phyloP scores from a whole-genome alignment of 2,329 filamentous ascomycete species.

The Lasiodiplodia sp. region DNA sequence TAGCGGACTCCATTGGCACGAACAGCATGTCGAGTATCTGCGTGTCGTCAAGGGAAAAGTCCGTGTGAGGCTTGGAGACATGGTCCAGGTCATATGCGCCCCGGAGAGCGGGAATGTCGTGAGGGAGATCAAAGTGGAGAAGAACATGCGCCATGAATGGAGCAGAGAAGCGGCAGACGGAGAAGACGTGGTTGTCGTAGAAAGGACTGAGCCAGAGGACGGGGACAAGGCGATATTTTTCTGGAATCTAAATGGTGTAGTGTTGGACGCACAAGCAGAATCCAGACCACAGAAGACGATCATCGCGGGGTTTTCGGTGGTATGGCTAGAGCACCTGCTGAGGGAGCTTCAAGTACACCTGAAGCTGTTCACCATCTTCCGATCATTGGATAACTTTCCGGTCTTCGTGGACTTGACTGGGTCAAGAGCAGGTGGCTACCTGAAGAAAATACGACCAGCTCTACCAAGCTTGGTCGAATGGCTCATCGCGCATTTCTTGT shows the following conservation, averaged over 20 bases:
- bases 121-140: constrained; percentile 46
- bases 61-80: constrained; percentile 34
- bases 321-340: constrained; percentile 2
- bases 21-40: constrained; percentile 56
- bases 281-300: not conserved
- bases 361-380: constrained; percentile 40
- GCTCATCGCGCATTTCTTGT: not conserved
- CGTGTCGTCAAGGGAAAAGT: constrained; percentile 52
- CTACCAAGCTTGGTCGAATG: not conserved
- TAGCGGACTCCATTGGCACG: constrained; percentile 60
- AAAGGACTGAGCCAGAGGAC: constrained; percentile 57
- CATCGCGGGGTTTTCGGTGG: no score
- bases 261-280: constrained; percentile 39
- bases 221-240: constrained; percentile 59
- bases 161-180: constrained; percentile 45
- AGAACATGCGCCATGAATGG: constrained; percentile 56
- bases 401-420: constrained; percentile 35
- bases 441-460: not conserved
- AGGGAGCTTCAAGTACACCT: constrained; percentile 34
- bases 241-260: constrained; percentile 57
- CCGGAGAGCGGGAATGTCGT: constrained; percentile 19
- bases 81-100: constrained; percentile 30
- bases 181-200: constrained; percentile 53
- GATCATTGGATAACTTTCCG: constrained; percentile 44
- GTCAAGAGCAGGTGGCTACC: no score